Conservation (phyloP, 495 filamentous ascomycete species). For the Rhizodiscina lignyota region DNA sequence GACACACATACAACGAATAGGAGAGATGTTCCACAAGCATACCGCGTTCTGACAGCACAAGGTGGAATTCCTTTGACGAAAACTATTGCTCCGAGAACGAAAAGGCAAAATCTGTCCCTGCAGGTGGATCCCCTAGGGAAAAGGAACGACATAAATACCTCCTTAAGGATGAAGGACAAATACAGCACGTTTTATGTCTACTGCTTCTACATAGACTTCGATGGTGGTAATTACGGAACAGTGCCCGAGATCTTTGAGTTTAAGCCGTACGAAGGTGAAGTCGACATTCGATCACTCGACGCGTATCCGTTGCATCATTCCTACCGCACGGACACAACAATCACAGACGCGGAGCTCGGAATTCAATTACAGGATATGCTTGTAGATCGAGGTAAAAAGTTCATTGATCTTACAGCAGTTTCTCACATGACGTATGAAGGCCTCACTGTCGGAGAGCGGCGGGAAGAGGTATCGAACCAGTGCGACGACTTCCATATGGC, state of each 20-base stretch:
- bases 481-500: background rate
- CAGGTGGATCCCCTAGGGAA: too few relatives aligned
- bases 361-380: background rate
- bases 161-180: too few relatives aligned
- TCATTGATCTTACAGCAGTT: background rate
- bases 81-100: background rate
- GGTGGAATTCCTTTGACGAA: background rate
- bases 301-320: constrained; percentile 1
- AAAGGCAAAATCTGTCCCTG: too few relatives aligned
- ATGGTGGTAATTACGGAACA: background rate
- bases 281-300: background rate
- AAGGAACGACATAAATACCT: too few relatives aligned
- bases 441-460: background rate
- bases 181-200: too few relatives aligned
- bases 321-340: background rate
- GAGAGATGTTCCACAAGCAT: background rate
- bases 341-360: background rate
- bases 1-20: background rate
- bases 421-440: background rate
- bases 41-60: background rate
- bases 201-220: background rate
- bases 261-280: constrained; percentile 1
- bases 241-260: background rate
- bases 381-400: background rate
- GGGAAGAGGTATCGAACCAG: background rate